Evolutionary conservation across 2,329 filamentous ascomycete species (phyloP).

Genomic region (Trichoderma aggressivum): DNA sequence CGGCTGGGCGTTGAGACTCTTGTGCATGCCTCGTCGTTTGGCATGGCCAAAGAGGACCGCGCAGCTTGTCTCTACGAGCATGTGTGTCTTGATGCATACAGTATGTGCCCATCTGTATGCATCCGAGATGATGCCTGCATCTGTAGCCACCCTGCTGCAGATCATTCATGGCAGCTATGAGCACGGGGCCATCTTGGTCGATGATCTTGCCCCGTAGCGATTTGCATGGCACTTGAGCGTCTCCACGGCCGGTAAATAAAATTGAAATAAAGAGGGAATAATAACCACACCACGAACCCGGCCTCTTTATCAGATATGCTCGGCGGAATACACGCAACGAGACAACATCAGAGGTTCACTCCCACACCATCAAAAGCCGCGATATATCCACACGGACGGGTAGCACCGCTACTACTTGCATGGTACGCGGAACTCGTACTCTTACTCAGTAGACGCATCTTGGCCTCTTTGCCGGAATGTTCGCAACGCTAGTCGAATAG

Average conservation of each 20-base stretch:
- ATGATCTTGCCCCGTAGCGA: constrained; percentile 3
- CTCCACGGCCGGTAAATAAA: background rate
- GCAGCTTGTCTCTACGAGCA: background rate
- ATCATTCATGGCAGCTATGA: constrained; percentile 13
- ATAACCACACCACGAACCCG: background rate
- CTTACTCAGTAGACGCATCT: background rate
- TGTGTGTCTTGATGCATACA: constrained; percentile 4
- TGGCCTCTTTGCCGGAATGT: background rate
- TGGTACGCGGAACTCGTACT: background rate
- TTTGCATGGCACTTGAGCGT: background rate
- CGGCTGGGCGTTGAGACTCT: background rate
- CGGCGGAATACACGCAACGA: background rate
- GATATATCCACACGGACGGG: background rate
- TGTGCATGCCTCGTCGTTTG: background rate
- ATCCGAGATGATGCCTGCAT: constrained; percentile 11
- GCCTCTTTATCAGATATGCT: background rate
- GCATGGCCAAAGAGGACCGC: background rate
- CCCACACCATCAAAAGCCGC: background rate
- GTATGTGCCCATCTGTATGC: background rate
- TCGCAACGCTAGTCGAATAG: constrained; percentile 9
- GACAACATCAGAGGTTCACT: background rate
- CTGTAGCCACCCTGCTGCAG: constrained; percentile 17
- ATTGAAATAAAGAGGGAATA: background rate
- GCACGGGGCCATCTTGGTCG: constrained; percentile 10
- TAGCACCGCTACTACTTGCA: background rate